Conservation (phyloP, 73 alveolate genomes). For the Tetrahymena thermophila region DNA sequence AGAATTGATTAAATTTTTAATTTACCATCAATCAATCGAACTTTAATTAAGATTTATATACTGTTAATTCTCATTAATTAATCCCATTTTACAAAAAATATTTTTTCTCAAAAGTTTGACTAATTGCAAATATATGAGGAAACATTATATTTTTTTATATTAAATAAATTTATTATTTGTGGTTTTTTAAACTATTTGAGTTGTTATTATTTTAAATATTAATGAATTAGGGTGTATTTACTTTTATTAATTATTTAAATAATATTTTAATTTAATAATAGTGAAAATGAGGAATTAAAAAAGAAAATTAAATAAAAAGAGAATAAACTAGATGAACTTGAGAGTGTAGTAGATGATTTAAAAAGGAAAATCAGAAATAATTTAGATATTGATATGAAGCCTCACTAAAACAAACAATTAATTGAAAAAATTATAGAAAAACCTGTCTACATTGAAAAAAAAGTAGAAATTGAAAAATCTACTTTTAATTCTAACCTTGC, state of each 20-base stretch:
- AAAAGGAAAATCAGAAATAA: not conserved
- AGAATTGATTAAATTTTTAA: no score
- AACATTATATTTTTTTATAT: no score
- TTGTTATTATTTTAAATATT: no score
- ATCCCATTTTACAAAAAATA: no score
- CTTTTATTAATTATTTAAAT: no score
- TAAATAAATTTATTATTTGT: no score
- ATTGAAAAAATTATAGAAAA: not conserved
- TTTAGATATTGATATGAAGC: not conserved
- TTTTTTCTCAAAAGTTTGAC: no score
- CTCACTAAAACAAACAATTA: not conserved
- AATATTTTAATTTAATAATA: not conserved
- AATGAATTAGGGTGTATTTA: not conserved
- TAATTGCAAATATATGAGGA: no score
- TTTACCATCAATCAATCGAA: no score
- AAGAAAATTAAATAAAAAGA: not conserved
- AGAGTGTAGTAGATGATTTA: not conserved
- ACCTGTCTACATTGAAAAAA: not conserved
- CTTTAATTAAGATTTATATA: no score
- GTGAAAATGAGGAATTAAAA: not conserved
- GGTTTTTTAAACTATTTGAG: no score
- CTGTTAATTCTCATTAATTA: no score
- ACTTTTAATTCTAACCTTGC: not conserved
- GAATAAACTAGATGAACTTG: not conserved
- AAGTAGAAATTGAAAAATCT: not conserved